Evolutionary conservation across 2,329 filamentous ascomycete species (phyloP), one percentile per base, ranked within the genome.

Genomic region (Cercospora zeae-maydis): DNA sequence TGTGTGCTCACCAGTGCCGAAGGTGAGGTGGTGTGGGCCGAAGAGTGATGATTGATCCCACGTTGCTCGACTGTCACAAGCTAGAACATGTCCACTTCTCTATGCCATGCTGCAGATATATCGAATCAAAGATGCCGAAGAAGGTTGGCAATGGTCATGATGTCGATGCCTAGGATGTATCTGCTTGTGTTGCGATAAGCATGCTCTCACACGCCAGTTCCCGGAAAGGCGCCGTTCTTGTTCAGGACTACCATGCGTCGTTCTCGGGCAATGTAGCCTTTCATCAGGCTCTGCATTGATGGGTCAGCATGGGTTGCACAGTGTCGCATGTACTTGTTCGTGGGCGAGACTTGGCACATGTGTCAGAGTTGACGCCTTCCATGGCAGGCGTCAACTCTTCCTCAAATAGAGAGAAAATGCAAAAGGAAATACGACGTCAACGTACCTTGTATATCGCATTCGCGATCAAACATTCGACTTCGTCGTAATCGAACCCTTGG

Each of bases 361-460:
- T 49, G 21, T 21, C 42, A 49, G 27, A 49, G 13, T n/a, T 27
- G 24, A 4, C 59, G 64, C 62, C 62, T 63, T 54, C 56, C 62
- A 24, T 33, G 58, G 56, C 36, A 65, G 62, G 59, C 56, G 56
- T n/a, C 51, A 61, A 39, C 42, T 14, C 8, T 11, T 24, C 42
- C 42, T 49, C 5, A 24, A 27, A 24, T 11, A 2, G 24, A 24
- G 7, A 4, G 8, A 33, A 9, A 33, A 16, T 10, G 39, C 27
- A 53, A n/a, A 2, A n/a, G n/a, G 10, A 34, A 34, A 21, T 8
- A 30, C 24, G 42, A 36, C 1, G 42, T 33, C 24, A 42, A 78
- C 81, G 64, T 78, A 96, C 93, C 86, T 98, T 99, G 82, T 98
- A 99, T 66, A 99, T 96, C 85, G 97, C 91, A 75, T 97, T 98